These are phyloP conservation scores for Dioscorea alata DNA, from an alignment of 106 monocot genomes.

Conservation along the genomic window DNA sequence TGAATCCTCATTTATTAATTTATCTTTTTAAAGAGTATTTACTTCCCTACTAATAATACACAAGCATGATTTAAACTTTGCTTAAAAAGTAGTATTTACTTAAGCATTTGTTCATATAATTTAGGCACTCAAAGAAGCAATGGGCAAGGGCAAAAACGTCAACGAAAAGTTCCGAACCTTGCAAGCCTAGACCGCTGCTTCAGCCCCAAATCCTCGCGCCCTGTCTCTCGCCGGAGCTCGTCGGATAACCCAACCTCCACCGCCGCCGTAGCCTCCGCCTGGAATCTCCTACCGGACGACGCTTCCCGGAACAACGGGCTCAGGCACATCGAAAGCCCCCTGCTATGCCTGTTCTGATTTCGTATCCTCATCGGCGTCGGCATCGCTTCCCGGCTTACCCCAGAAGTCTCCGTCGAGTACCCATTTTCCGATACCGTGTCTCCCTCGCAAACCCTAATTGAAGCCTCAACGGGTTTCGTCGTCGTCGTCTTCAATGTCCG, in stretches of 20 bases:
- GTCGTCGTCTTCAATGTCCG: constrained; percentile 16
- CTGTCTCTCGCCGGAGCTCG: constrained; percentile 9
- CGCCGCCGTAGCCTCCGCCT: constrained; percentile 8
- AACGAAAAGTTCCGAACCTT: constrained; percentile 39
- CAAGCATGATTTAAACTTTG: no score
- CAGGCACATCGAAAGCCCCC: constrained; percentile 36
- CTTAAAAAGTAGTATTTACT: no score
- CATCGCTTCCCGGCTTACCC: constrained; percentile 16
- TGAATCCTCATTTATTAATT: no score
- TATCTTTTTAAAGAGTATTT: no score
- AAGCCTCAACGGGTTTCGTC: constrained; percentile 22
- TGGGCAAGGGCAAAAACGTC: constrained; percentile 15
- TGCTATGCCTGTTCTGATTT: not conserved
- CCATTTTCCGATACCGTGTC: constrained; percentile 5
- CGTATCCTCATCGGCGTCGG: constrained; percentile 27
- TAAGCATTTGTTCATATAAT: no score
- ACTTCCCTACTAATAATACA: no score
- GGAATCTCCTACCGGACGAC: constrained; percentile 19
- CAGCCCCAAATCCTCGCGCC: constrained; percentile 14
- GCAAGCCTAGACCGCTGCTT: constrained; percentile 58
- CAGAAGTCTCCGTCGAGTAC: constrained; percentile 18
- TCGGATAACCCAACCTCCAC: constrained; percentile 22
- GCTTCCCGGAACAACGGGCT: constrained; percentile 52
- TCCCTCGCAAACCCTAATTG: not conserved
- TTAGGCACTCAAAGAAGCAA: not conserved